Conservation (phyloP, 352 stramenopile species). For the Pythium inflatum region DNA sequence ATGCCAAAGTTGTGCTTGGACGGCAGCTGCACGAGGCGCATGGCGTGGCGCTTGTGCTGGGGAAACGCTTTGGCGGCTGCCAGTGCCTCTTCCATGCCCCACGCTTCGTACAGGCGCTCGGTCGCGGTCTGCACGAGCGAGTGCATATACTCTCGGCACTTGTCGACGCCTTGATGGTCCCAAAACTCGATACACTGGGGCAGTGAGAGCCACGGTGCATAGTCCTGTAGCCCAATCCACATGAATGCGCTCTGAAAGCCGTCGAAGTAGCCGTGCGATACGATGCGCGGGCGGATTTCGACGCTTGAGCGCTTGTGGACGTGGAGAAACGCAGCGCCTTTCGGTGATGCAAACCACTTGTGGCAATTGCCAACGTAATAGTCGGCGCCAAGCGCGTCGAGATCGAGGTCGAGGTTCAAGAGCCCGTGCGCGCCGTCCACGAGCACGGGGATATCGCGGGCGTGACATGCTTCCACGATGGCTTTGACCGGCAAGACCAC, state of each 20-base stretch:
- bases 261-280: conserved; percentile 92
- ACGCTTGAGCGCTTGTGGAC: conserved; percentile 49
- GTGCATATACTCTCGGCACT: conserved; percentile 72
- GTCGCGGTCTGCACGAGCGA: conserved; percentile 51
- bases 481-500: conserved; percentile 83
- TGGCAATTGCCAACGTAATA: conserved; percentile 95
- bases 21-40: conserved; percentile 76
- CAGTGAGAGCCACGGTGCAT: conserved; percentile 85
- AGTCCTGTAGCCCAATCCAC: conserved; percentile 94
- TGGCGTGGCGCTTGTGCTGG: conserved; percentile 67
- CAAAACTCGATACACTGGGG: conserved; percentile 89
- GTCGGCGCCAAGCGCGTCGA: conserved; percentile 76
- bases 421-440: conserved; percentile 94
- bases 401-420: conserved; percentile 77
- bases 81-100: conserved; percentile 56
- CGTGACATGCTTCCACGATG: conserved; percentile 72
- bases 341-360: conserved; percentile 94
- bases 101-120: conserved; percentile 63
- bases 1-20: conserved; percentile 56
- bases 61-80: conserved; percentile 42
- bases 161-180: conserved; percentile 48
- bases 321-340: conserved; percentile 89
- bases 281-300: conserved; percentile 69
- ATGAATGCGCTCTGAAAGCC: conserved; percentile 91
- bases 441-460: conserved; percentile 60